Evolutionary conservation across 2,329 filamentous ascomycete species (phyloP), one percentile per base, ranked within the genome.

Genomic region (Xylariales sp.): DNA sequence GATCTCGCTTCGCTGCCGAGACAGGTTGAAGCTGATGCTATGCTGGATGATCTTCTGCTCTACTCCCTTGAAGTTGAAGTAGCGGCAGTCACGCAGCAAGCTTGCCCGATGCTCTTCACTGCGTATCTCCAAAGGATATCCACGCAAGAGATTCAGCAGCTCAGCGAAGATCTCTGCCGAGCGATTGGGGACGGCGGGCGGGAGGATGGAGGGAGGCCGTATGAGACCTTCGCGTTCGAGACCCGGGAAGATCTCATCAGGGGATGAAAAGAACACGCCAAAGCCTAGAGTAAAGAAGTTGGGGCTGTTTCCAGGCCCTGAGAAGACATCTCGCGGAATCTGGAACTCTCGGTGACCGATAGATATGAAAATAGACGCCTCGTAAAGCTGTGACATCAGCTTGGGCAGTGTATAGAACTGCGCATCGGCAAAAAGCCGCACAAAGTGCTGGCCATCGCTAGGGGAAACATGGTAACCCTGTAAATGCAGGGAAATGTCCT

Each of bases 261-360:
- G 86, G 3, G 79, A 81, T 13, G 82, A 83, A 66, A 95, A 95
- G 72, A 95, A 94, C 51, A 88, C 78, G 25, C 82, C 84, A 55
- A 95, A 95, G 42, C 90, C 90, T 4, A 96, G 76, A 1, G 88
- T 85, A 69, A 97, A 97, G 72, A 89, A 97, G 61, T 97, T 97
- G 11, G 90, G 90, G n/a, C 81, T 83, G 63, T 97, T 90, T 18
- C 90, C 91, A 1, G 89, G 88, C 24, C 78, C 76, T 20, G 78
- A 83, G 61, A 97, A 95, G 44, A 95, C 72, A 51, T 95, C 87
- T 45, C 89, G 85, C 2, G 90, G 86, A 47, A 97, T 90, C 57
- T 89, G 85, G 62, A 97, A 97, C 52, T 93, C 81, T 41, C 77
- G 79, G 49, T 87, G 80, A 42, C 91, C 91, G 52, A 97, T 91